Evolutionary conservation across 108 stramenopile genomes (phyloP).

Genomic region (Fistulifera solaris): DNA sequence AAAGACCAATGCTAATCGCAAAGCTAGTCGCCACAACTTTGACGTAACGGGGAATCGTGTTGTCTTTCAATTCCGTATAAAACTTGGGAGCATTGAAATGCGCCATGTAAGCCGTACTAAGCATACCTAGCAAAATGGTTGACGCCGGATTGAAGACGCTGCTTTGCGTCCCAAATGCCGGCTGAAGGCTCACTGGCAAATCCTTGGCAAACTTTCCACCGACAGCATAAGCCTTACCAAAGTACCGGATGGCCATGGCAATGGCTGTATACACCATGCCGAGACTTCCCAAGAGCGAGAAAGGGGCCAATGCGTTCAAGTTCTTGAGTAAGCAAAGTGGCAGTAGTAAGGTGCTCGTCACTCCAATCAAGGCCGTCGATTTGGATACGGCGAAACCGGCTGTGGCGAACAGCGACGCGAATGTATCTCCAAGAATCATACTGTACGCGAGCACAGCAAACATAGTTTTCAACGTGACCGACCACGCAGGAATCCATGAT

Average conservation of each 20-base stretch:
- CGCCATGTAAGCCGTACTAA: conserved; percentile 86
- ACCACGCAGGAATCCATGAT: conserved; percentile 69
- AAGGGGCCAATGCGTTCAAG: conserved; percentile 72
- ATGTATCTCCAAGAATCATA: conserved; percentile 93
- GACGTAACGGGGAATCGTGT: conserved; percentile 74
- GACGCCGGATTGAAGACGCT: conserved; percentile 66
- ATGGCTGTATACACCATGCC: conserved; percentile 83
- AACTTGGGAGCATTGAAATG: conserved; percentile 85
- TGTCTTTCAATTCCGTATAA: conserved; percentile 89
- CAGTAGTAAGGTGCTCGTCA: conserved; percentile 72
- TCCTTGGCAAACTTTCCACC: conserved; percentile 56
- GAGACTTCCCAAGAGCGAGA: conserved; percentile 68
- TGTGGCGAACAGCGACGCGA: conserved; percentile 48
- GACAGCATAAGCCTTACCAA: conserved; percentile 65
- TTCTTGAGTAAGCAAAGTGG: conserved; percentile 91
- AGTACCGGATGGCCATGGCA: conserved; percentile 76
- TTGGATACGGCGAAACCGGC: conserved; percentile 56
- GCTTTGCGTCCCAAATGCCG: conserved; percentile 60
- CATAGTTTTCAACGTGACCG: conserved; percentile 68
- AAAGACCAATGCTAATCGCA: conserved; percentile 58
- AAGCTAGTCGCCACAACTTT: conserved; percentile 77
- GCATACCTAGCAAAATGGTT: conserved; percentile 88
- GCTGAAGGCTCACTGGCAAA: conserved; percentile 36
- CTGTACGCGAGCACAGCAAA: conserved; percentile 77
- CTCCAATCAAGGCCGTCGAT: conserved; percentile 42